These are phyloP conservation scores for Rhizopus microsporus DNA, from an alignment of 371 early-diverging fungal genomes.

Conservation along the genomic window DNA sequence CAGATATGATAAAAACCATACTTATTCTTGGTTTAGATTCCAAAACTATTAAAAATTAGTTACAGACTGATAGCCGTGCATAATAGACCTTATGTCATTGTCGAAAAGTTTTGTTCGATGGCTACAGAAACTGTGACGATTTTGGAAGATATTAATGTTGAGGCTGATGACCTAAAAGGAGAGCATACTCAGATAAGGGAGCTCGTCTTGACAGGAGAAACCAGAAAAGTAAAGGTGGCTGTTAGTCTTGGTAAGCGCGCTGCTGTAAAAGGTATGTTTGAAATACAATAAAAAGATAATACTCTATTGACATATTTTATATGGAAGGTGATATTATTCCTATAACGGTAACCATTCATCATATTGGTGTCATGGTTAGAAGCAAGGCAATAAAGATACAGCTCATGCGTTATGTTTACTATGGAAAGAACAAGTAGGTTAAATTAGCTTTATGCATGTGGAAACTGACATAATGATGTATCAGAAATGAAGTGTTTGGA, in stretches of 20 bases:
- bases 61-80: slow-evolving; percentile 36
- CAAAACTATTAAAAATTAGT: slow-evolving; percentile 27
- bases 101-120: slow-evolving; percentile 25
- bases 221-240: slow-evolving; percentile 25
- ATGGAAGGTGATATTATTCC: slow-evolving; percentile 45
- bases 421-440: slow-evolving; percentile 23
- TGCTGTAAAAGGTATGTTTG: slow-evolving; percentile 40
- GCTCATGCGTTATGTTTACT: slow-evolving; percentile 26
- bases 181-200: slow-evolving; percentile 22
- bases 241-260: slow-evolving; percentile 38
- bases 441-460: not conserved
- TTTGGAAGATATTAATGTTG: slow-evolving; percentile 45
- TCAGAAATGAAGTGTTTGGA: slow-evolving; percentile 21
- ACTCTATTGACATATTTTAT: not conserved
- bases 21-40: slow-evolving; percentile 16
- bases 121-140: slow-evolving; percentile 29
- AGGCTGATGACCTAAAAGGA: slow-evolving; percentile 24
- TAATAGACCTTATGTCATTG: slow-evolving; percentile 20
- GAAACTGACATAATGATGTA: not conserved
- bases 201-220: slow-evolving; percentile 17
- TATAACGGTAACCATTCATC: slow-evolving; percentile 32
- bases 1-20: not conserved
- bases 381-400: slow-evolving; percentile 25
- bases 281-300: not conserved
- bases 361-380: slow-evolving; percentile 29